Evolutionary conservation across 768 basidiomycete genomes (phyloP).

Genomic region (Hydnum rufescens): DNA sequence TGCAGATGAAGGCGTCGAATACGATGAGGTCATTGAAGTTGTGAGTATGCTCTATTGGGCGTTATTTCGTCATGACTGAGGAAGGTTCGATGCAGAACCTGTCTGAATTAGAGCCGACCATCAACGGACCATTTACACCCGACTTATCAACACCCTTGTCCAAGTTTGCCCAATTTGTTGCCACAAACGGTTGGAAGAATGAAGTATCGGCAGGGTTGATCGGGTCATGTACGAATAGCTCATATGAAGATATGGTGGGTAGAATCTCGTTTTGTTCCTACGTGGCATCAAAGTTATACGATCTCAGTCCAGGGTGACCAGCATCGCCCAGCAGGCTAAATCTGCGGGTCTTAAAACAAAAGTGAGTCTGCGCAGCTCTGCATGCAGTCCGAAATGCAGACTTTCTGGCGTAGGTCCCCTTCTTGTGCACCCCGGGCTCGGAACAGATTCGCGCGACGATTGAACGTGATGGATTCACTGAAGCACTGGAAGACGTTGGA

Average conservation of each 20-base stretch:
- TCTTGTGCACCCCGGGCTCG: constrained; percentile 76
- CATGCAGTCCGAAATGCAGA: background rate
- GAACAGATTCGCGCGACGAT: constrained; percentile 97
- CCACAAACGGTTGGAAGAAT: constrained; percentile 83
- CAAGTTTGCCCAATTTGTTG: constrained; percentile 59
- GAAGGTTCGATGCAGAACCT: constrained; percentile 37
- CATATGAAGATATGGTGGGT: constrained; percentile 82
- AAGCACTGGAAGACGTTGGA: constrained; percentile 69
- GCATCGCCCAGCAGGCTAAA: constrained; percentile 78
- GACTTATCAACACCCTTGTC: constrained; percentile 90
- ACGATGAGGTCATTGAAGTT: constrained; percentile 88
- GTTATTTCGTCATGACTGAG: background rate
- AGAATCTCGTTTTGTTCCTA: background rate
- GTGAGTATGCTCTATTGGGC: constrained; percentile 26
- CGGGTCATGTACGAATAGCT: constrained; percentile 98
- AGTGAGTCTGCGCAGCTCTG: constrained; percentile 21
- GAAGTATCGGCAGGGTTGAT: constrained; percentile 81
- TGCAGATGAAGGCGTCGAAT: constrained; percentile 76
- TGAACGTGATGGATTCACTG: constrained; percentile 79
- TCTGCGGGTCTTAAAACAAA: constrained; percentile 60
- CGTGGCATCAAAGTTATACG: background rate
- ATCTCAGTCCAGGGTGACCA: constrained; percentile 67
- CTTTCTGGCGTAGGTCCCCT: constrained; percentile 36
- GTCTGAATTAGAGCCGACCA: constrained; percentile 72
- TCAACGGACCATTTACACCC: constrained; percentile 96